Conservation (phyloP, 176 grass and related monocot species). For the Lolium rigidum region DNA sequence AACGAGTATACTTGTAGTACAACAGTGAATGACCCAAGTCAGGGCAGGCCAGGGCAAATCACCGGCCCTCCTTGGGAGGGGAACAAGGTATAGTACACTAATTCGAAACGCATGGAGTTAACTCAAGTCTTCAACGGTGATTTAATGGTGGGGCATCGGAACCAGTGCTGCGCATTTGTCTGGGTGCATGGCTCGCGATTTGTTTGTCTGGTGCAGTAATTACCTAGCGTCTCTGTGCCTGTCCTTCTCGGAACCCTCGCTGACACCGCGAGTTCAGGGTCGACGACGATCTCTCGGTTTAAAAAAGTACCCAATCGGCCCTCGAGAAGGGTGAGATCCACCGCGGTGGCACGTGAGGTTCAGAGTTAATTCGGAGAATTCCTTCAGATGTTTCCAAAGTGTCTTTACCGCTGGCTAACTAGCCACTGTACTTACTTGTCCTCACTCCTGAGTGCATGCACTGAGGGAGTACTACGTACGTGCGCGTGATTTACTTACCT, state of each 20-base stretch:
- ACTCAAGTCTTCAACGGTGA: not conserved
- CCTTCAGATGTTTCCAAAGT: not conserved
- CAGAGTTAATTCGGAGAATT: conserved; percentile 15
- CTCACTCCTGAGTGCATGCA: not conserved
- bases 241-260: not conserved
- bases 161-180: not conserved
- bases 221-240: not conserved
- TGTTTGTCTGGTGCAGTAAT: conserved; percentile 16
- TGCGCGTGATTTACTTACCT: not conserved
- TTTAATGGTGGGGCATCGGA: conserved; percentile 7
- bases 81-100: not conserved
- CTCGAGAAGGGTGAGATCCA: not conserved
- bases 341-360: conserved; percentile 11
- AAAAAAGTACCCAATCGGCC: not conserved
- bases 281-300: not conserved
- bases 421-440: not conserved
- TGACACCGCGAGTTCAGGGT: conserved; percentile 26
- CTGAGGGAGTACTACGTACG: not conserved
- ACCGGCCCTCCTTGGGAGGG: conserved; percentile 30
- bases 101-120: not conserved
- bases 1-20: no score
- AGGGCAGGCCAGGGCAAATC: conserved; percentile 11
- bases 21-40: no score
- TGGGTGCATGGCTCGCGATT: conserved; percentile 1
- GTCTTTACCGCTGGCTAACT: not conserved